Conservation (phyloP, 2,329 filamentous ascomycete genomes). For the Trichophyton verrucosum region DNA sequence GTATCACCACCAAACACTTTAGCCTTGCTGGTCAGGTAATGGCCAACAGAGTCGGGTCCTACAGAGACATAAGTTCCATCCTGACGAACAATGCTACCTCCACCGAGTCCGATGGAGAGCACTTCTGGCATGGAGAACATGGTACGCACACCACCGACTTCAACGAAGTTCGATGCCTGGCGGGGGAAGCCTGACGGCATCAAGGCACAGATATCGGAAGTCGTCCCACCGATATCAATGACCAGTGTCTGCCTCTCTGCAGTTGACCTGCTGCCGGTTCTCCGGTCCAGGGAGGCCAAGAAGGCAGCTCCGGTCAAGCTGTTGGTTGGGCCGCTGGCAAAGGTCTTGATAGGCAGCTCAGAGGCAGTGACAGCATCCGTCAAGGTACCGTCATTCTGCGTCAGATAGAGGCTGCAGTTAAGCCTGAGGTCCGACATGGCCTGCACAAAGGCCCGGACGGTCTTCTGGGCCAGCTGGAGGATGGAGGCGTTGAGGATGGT, state of each 20-base stretch:
- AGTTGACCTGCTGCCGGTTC: constrained; percentile 9
- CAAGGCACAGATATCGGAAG: constrained; percentile 51
- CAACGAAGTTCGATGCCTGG: constrained; percentile 50
- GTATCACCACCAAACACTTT: constrained; percentile 45
- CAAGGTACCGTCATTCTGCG: constrained; percentile 53
- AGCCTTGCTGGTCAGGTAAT: constrained; percentile 43
- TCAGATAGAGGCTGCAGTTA: constrained; percentile 46
- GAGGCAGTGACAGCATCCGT: constrained; percentile 43
- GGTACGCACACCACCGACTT: constrained; percentile 50
- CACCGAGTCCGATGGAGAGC: constrained; percentile 45
- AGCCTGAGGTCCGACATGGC: constrained; percentile 41
- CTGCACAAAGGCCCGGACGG: constrained; percentile 44
- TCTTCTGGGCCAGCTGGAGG: constrained; percentile 44
- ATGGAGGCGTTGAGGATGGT: constrained; percentile 53
- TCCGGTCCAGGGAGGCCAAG: constrained; percentile 28
- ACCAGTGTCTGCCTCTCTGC: constrained; percentile 37
- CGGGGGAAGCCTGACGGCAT: constrained; percentile 51
- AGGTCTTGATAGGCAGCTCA: constrained; percentile 47
- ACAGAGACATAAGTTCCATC: constrained; percentile 33
- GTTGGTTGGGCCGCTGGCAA: constrained; percentile 52
- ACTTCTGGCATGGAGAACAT: constrained; percentile 50
- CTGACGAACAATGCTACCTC: constrained; percentile 37
- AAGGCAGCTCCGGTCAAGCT: constrained; percentile 53
- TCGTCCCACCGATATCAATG: constrained; percentile 52
- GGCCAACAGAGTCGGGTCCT: constrained; percentile 52